phyloP scores from a whole-genome alignment of 1,139 yeast species.

The Saccharomyces hybrid region DNA sequence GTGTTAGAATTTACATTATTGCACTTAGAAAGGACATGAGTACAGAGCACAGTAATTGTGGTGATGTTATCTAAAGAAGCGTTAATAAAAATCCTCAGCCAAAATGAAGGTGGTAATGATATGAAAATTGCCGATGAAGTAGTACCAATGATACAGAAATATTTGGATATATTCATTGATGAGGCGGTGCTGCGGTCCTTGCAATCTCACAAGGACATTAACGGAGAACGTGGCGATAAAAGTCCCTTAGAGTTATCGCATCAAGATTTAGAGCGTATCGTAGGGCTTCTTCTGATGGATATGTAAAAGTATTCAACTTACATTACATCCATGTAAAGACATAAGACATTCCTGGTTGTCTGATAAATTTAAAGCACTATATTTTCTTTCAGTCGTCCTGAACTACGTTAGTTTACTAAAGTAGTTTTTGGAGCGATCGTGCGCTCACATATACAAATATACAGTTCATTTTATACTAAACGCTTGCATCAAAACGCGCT shows the following conservation, averaged over 20 bases:
- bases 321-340: too few species aligned
- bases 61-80: slow-evolving; percentile 37
- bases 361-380: background rate
- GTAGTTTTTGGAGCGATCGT: background rate
- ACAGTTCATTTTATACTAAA: background rate
- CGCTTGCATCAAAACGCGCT: background rate
- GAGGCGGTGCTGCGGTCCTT: slow-evolving; percentile 60
- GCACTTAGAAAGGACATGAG: background rate
- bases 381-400: background rate
- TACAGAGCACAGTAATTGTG: background rate
- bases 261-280: slow-evolving; percentile 25
- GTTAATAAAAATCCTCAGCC: slow-evolving; percentile 48
- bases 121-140: slow-evolving; percentile 47
- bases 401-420: background rate
- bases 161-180: slow-evolving; percentile 50
- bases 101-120: slow-evolving; percentile 41
- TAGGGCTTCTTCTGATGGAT: slow-evolving; percentile 28
- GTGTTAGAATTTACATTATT: background rate
- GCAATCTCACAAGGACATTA: slow-evolving; percentile 35
- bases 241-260: slow-evolving; percentile 20
- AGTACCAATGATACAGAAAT: slow-evolving; percentile 45
- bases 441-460: background rate
- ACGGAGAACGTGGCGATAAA: slow-evolving; percentile 35
- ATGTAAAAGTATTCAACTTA: slow-evolving; percentile 12
- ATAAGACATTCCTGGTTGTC: background rate